These are phyloP conservation scores for Immersiella caudata DNA, from an alignment of 495 filamentous ascomycete genomes.

Conservation along the genomic window DNA sequence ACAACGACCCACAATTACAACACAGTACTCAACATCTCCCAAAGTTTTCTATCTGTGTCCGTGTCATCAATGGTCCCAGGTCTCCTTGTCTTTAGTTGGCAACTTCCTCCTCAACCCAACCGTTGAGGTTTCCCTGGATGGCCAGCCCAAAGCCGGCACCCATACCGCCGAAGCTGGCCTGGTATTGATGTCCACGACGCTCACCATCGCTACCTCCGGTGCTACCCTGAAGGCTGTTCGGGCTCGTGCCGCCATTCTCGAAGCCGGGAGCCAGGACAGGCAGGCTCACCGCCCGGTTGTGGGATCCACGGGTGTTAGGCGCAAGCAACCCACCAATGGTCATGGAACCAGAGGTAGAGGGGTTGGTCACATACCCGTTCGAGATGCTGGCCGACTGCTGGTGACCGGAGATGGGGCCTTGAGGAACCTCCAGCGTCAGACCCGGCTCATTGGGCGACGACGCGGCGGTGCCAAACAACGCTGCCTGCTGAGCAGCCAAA, in stretches of 20 bases:
- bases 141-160: conserved; percentile 53
- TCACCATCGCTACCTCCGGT: conserved; percentile 41
- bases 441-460: conserved; percentile 55
- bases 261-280: conserved; percentile 63
- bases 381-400: conserved; percentile 65
- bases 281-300: conserved; percentile 82
- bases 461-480: conserved; percentile 60
- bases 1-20: conserved; percentile 28
- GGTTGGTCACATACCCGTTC: conserved; percentile 57
- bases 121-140: conserved; percentile 55
- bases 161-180: conserved; percentile 57
- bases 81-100: conserved; percentile 42
- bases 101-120: conserved; percentile 62
- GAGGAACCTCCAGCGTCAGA: conserved; percentile 57
- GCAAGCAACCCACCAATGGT: conserved; percentile 76
- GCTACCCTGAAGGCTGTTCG: conserved; percentile 48
- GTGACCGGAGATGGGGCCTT: conserved; percentile 58
- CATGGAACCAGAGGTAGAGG: conserved; percentile 59
- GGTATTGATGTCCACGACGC: conserved; percentile 59
- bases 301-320: conserved; percentile 69
- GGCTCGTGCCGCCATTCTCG: conserved; percentile 54
- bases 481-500: conserved; percentile 61
- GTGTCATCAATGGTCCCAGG: neutral
- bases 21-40: conserved; percentile 25
- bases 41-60: conserved; percentile 1